A percentile compares a stretch with the other conserved stretches of the same genome.
Evolutionary conservation across 75 land plant species (phyloP).

Genomic region (Sequoiadendron giganteum): DNA sequence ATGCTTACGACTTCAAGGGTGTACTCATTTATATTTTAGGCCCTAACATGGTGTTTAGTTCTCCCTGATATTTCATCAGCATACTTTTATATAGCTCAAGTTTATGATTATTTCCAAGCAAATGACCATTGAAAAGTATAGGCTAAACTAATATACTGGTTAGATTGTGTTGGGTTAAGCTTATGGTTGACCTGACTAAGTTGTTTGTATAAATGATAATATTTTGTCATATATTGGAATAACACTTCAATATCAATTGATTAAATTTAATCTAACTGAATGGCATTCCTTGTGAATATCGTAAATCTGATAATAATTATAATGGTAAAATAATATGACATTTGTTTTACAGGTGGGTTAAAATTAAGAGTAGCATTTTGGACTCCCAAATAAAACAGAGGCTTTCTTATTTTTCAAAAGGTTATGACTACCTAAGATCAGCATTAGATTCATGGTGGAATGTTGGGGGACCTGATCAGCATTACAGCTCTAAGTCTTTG

Average conservation of each 20-base stretch:
- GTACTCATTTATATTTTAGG: background rate
- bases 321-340: background rate
- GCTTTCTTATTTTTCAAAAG: conserved; percentile 17
- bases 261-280: background rate
- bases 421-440: conserved; percentile 14
- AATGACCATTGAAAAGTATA: background rate
- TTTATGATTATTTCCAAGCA: background rate
- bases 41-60: background rate
- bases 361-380: conserved; percentile 14
- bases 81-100: background rate
- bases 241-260: background rate
- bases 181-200: background rate
- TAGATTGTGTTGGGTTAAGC: background rate
- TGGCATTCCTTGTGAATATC: background rate
- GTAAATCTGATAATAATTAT: background rate
- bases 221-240: background rate
- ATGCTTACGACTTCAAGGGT: background rate
- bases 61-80: background rate
- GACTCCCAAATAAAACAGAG: background rate
- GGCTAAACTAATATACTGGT: background rate
- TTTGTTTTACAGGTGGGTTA: conserved; percentile 19
- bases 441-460: conserved; percentile 23
- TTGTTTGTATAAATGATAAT: background rate
- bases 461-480: conserved; percentile 11
- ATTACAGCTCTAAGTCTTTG: conserved; percentile 12